These are phyloP conservation scores for Aristolochia californica DNA, from an alignment of 164 flowering plant species.

Conservation along the genomic window DNA sequence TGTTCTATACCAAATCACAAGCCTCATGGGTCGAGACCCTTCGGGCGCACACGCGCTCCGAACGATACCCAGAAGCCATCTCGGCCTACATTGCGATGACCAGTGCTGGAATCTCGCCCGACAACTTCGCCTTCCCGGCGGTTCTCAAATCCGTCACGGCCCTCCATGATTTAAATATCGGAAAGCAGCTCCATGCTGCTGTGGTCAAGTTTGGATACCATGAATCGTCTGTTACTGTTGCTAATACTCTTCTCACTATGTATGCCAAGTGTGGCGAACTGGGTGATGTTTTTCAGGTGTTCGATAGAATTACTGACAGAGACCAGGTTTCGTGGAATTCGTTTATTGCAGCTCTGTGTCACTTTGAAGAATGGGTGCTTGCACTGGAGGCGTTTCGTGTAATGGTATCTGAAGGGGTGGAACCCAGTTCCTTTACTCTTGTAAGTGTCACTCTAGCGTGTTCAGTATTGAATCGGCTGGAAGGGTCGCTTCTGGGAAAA, in stretches of 20 bases:
- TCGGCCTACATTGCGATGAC: conserved; percentile 46
- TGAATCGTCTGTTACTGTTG: conserved; percentile 34
- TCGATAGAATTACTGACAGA: conserved; percentile 46
- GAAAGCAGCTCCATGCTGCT: conserved; percentile 53
- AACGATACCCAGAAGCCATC: conserved; percentile 44
- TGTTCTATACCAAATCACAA: conserved; percentile 12
- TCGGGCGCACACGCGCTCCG: conserved; percentile 38
- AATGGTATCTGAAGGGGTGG: conserved; percentile 1
- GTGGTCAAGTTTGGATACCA: conserved; percentile 45
- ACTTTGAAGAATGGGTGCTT: conserved; percentile 47
- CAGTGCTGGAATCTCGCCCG: conserved; percentile 31
- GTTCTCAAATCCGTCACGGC: conserved; percentile 44
- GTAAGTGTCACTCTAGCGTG: conserved; percentile 31
- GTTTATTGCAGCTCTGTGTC: conserved; percentile 43
- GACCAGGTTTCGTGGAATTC: conserved; percentile 83
- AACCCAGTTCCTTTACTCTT: conserved; percentile 14
- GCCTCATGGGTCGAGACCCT: conserved; percentile 51
- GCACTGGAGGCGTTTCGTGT: conserved; percentile 30
- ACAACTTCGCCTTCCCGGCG: conserved; percentile 67
- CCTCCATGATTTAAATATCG: conserved; percentile 35
- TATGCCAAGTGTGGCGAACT: conserved; percentile 54
- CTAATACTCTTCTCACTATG: conserved; percentile 53
- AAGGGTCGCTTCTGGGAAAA: conserved; percentile 51
- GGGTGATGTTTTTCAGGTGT: conserved; percentile 39
- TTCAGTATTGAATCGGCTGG: conserved; percentile 25